These are phyloP conservation scores for Blastomyces silverae DNA, from an alignment of 2,329 filamentous ascomycete genomes.

Conservation along the genomic window DNA sequence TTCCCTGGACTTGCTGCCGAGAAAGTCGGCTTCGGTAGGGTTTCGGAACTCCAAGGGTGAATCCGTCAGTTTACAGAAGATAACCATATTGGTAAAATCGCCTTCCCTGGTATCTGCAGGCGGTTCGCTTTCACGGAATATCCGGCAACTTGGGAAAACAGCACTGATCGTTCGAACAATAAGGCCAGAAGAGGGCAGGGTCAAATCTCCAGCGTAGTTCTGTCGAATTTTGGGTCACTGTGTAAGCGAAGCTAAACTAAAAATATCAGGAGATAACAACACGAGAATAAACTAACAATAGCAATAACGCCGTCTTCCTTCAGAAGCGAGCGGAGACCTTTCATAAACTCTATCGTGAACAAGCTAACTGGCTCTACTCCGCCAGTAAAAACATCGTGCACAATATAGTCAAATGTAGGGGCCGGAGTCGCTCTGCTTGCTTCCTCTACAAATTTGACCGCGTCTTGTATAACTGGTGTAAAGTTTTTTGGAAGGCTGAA, in stretches of 20 bases:
- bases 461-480: slow-evolving; percentile 73
- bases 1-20: slow-evolving; percentile 63
- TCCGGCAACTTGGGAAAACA: slow-evolving; percentile 82
- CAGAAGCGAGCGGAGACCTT: slow-evolving; percentile 62
- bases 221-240: slow-evolving; percentile 30
- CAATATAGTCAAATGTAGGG: slow-evolving; percentile 73
- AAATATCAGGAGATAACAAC: slow-evolving; percentile 1
- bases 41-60: slow-evolving; percentile 58
- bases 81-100: slow-evolving; percentile 93
- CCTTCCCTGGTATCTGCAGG: slow-evolving; percentile 45
- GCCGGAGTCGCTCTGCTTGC: slow-evolving; percentile 44
- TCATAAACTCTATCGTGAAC: slow-evolving; percentile 80
- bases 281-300: slow-evolving; percentile 55
- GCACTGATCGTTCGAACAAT: slow-evolving; percentile 73
- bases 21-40: slow-evolving; percentile 58
- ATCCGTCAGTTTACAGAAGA: slow-evolving; percentile 73
- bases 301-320: slow-evolving; percentile 75
- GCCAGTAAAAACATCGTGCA: slow-evolving; percentile 97
- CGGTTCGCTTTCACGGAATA: slow-evolving; percentile 71
- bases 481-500: slow-evolving; percentile 74
- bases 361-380: slow-evolving; percentile 83
- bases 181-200: slow-evolving; percentile 65
- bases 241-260: slow-evolving; percentile 10
- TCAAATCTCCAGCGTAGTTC: slow-evolving; percentile 93
- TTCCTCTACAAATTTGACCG: slow-evolving; percentile 58